Conservation (phyloP, 148 eudicot species). For the Simmondsia chinensis region DNA sequence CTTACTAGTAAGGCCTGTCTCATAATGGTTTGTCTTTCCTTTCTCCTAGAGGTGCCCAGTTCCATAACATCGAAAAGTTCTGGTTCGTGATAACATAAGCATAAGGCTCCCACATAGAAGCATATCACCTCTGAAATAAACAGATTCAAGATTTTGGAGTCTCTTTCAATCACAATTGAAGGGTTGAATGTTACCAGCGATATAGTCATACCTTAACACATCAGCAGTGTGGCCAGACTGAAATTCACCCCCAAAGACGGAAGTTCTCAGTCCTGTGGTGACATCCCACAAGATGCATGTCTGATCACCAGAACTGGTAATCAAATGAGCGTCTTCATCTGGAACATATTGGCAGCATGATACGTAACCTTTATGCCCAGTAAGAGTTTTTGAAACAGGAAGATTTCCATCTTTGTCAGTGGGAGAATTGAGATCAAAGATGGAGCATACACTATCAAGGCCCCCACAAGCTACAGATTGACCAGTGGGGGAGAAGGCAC, state of each 20-base stretch:
- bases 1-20: no score
- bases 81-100: no score
- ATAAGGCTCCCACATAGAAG: no score
- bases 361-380: conserved; percentile 95
- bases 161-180: no score
- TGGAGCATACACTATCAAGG: conserved; percentile 85
- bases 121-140: no score
- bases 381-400: conserved; percentile 85
- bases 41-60: no score
- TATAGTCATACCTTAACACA: conserved; percentile 61
- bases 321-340: conserved; percentile 77
- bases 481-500: conserved; percentile 93
- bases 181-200: no score
- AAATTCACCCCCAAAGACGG: conserved; percentile 98
- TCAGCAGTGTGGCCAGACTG: conserved; percentile 96
- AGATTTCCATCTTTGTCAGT: conserved; percentile 73
- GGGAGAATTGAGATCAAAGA: conserved; percentile 78
- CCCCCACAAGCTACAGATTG: conserved; percentile 98
- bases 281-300: conserved; percentile 97
- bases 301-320: conserved; percentile 93
- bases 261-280: conserved; percentile 84
- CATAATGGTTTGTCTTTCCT: no score
- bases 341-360: conserved; percentile 95
- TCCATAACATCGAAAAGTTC: no score
- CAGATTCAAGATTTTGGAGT: no score